phyloP scores from a whole-genome alignment of 306 rosid species.

The Casuarina cunninghamiana region DNA sequence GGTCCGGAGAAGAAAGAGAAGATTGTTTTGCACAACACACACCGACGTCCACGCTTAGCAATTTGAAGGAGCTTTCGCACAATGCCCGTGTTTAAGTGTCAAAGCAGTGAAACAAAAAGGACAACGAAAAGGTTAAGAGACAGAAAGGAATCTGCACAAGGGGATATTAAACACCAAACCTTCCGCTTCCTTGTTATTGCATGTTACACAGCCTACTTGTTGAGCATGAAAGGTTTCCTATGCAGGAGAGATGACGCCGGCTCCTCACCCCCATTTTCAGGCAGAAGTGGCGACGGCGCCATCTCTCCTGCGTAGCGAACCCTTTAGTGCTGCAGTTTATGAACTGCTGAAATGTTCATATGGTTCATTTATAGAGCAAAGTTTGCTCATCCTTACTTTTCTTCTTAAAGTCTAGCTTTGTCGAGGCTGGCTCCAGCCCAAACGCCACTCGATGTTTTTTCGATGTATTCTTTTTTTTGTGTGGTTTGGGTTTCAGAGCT shows the following conservation, averaged over 20 bases:
- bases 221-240: slow-evolving; percentile 47
- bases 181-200: too few species aligned
- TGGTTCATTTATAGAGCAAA: neutral
- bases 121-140: neutral
- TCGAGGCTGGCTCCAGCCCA: too few species aligned
- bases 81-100: neutral
- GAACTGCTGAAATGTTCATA: too few species aligned
- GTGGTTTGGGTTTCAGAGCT: too few species aligned
- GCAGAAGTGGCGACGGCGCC: slow-evolving; percentile 39
- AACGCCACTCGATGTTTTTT: too few species aligned
- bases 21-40: neutral
- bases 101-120: neutral
- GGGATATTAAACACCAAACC: slow-evolving; percentile 16
- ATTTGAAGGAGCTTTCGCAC: too few species aligned
- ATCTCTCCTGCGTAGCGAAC: slow-evolving; percentile 81
- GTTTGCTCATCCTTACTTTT: neutral
- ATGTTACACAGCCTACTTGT: neutral
- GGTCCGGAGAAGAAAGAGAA: neutral
- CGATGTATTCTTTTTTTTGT: too few species aligned
- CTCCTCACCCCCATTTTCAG: neutral
- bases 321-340: slow-evolving; percentile 28
- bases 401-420: too few species aligned
- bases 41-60: neutral
- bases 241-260: slow-evolving; percentile 40
- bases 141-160: neutral